Evolutionary conservation across 2,329 filamentous ascomycete genomes (phyloP).

Genomic region (Ceratocystis cubensis): DNA sequence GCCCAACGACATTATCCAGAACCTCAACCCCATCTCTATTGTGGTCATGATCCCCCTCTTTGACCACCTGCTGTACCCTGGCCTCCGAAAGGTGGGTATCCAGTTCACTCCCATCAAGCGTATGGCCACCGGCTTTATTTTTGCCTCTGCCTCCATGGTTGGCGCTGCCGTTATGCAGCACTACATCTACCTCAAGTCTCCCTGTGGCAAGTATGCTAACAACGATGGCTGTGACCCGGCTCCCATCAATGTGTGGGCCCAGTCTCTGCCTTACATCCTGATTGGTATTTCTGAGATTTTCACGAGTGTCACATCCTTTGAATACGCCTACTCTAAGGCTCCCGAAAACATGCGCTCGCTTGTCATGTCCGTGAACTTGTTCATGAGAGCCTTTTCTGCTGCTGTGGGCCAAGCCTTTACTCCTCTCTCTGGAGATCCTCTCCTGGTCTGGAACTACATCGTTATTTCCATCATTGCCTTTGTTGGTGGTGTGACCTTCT

Average conservation of each 20-base stretch:
- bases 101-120: slow-evolving; percentile 64
- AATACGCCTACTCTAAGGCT: slow-evolving; percentile 67
- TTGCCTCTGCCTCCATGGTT: slow-evolving; percentile 50
- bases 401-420: slow-evolving; percentile 59
- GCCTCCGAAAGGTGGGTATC: slow-evolving; percentile 49
- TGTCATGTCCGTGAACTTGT: slow-evolving; percentile 56
- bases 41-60: slow-evolving; percentile 63
- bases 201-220: slow-evolving; percentile 46
- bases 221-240: slow-evolving; percentile 40
- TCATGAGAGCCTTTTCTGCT: slow-evolving; percentile 56
- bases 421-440: slow-evolving; percentile 48
- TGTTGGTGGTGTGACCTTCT: slow-evolving; percentile 52
- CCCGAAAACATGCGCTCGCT: slow-evolving; percentile 70
- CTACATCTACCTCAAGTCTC: slow-evolving; percentile 51
- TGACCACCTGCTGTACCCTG: slow-evolving; percentile 57
- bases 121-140: slow-evolving; percentile 57
- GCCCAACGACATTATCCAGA: slow-evolving; percentile 66
- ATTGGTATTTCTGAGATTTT: slow-evolving; percentile 43
- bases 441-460: slow-evolving; percentile 61
- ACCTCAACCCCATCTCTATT: slow-evolving; percentile 62
- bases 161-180: slow-evolving; percentile 45
- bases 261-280: slow-evolving; percentile 40
- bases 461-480: slow-evolving; percentile 49
- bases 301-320: slow-evolving; percentile 48
- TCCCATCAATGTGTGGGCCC: slow-evolving; percentile 53